Evolutionary conservation across 2,329 filamentous ascomycete species (phyloP), one percentile per base, ranked within the genome.

Genomic region (Aspergillus melleus): DNA sequence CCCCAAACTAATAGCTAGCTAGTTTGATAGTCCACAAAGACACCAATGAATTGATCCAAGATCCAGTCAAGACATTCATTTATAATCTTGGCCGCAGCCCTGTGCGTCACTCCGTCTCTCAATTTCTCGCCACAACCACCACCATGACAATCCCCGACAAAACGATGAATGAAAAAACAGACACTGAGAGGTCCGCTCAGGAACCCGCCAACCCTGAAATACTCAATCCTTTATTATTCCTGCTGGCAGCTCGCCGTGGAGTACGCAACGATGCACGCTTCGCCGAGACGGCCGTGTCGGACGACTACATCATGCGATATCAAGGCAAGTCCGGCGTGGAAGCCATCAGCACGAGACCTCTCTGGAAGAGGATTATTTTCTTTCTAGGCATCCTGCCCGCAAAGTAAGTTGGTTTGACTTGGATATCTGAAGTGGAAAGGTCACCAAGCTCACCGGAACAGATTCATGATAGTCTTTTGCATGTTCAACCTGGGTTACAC

Each of bases 191-290:
- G 4, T 14, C 36, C 36, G n/a, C 36, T 42, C 36, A n/a, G 36
- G 36, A n/a, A 42, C 16, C 36, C 16, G 5, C 10, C 19, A 47
- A 47, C 20, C 44, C 9, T 2, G 24, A 51, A 19, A 42, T 54
- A 19, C 52, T 54, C 26, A 42, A 54, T 10, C 52, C 52, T 16
- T 16, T 60, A 9, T 44, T 42, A 1, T 56, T 55, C 49, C 53
- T 60, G 19, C 26, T 60, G n/a, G 52, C 53, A 11, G 47, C 57
- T 30, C 53, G 57, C 14, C 57, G 57, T 11, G 57, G 53, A n/a
- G 22, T 60, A 12, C 32, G 30, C 19, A 36, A 30, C n/a, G 57
- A 59, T 50, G 39, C 44, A 5, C 14, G 5, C 2, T 49, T 54
- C n/a, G 29, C 29, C 10, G 30, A 30, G 14, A n/a, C 39, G 2